Percentiles rank a stretch among this genome's conserved stretches.
These are phyloP conservation scores for Mollisia scopiformis DNA, from an alignment of 2,329 filamentous ascomycete species.

Conservation along the genomic window DNA sequence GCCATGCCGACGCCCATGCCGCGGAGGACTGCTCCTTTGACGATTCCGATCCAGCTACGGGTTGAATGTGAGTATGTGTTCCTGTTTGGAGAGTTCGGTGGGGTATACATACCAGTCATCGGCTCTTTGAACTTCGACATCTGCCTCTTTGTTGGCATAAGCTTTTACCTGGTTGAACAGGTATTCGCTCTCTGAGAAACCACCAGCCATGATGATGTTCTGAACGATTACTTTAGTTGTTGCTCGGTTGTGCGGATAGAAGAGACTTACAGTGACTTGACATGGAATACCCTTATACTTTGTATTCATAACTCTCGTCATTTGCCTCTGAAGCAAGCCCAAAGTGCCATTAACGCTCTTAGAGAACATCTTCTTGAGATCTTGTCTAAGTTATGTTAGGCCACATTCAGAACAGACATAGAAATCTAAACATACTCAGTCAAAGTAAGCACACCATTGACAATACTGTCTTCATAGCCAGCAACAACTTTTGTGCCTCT, in stretches of 20 bases:
- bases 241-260: too few species aligned
- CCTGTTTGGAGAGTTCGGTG: too few species aligned
- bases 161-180: conserved; percentile 5
- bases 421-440: neutral
- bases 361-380: conserved; percentile 5
- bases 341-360: neutral
- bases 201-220: conserved; percentile 8
- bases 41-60: conserved; percentile 3
- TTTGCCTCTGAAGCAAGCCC: neutral
- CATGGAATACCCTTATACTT: neutral
- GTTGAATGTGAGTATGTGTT: neutral
- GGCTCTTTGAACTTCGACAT: conserved; percentile 1
- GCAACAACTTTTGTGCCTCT: neutral
- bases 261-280: neutral
- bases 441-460: neutral
- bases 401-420: neutral
- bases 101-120: conserved; percentile 2
- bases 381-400: neutral
- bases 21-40: conserved; percentile 7
- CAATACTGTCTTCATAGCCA: conserved; percentile 1
- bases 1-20: conserved; percentile 7
- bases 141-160: neutral
- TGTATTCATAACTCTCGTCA: neutral
- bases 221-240: neutral
- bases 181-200: conserved; percentile 4